phyloP scores from a whole-genome alignment of 352 stramenopile species.

The Phytophthora chlamydospora region DNA sequence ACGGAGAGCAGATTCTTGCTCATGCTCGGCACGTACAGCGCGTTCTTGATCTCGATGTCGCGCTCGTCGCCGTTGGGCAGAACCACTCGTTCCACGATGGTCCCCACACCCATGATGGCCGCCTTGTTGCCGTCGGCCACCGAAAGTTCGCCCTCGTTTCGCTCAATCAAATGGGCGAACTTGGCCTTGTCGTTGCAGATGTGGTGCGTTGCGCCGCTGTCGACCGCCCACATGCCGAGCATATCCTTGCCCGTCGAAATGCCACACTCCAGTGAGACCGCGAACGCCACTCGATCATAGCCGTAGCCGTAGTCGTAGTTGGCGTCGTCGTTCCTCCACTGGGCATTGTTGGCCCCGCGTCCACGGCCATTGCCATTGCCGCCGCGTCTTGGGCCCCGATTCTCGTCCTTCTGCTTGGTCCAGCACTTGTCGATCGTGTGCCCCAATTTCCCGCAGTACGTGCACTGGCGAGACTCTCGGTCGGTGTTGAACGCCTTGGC shows the following conservation, averaged over 20 bases:
- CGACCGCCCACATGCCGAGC: slow-evolving; percentile 10
- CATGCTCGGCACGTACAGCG: slow-evolving; percentile 19
- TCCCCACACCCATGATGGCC: slow-evolving; percentile 9
- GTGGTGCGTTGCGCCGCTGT: slow-evolving; percentile 25
- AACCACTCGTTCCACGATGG: slow-evolving; percentile 9
- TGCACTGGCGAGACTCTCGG: slow-evolving; percentile 12
- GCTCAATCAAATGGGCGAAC: slow-evolving; percentile 9
- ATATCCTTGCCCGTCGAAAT: slow-evolving; percentile 11
- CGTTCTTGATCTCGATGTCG: slow-evolving; percentile 18
- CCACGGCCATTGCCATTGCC: slow-evolving; percentile 12
- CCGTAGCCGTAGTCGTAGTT: slow-evolving; percentile 4
- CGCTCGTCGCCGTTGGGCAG: slow-evolving; percentile 16
- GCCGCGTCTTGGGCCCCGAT: slow-evolving; percentile 4
- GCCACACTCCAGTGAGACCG: slow-evolving; percentile 18
- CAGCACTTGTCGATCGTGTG: slow-evolving; percentile 23
- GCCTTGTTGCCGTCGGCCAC: slow-evolving; percentile 13
- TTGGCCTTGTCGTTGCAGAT: slow-evolving; percentile 20
- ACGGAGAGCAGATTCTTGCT: slow-evolving; percentile 24
- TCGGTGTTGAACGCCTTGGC: slow-evolving; percentile 22
- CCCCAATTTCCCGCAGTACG: slow-evolving; percentile 24
- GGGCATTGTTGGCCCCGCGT: slow-evolving; percentile 12
- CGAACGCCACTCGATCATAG: slow-evolving; percentile 22
- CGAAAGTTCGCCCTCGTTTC: slow-evolving; percentile 5
- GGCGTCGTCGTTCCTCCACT: slow-evolving; percentile 5
- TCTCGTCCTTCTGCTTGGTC: slow-evolving; percentile 28